Base-by-base conservation (phyloP, 768 basidiomycete genomes). In the Tubosaeta sp. region DNA sequence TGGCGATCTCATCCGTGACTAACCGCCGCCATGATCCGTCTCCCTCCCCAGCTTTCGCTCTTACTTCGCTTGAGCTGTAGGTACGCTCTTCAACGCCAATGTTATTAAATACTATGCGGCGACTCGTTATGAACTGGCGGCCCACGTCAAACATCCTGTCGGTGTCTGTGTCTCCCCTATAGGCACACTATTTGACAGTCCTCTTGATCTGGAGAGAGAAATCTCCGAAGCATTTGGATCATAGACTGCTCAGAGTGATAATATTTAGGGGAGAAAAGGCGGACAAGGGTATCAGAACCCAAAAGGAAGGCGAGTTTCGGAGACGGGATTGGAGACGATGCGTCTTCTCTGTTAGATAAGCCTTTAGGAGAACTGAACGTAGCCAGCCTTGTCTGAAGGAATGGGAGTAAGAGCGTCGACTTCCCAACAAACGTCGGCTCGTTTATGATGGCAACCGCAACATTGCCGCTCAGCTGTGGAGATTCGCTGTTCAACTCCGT, bases 391-490 rank as follows among this genome's bases (percentile, higher is more conserved):
- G 56, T 56, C 39, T 59, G 67, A 35, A 90, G 73, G 60, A 78
- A 84, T 7, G 61, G 59, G 43, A 75, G 78, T 25, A 95, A 69
- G 36, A 73, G 69, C 11, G 65, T 67, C 13, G 88, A 85, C 70
- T 97, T 97, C 16, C 84, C 81, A 22, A 89, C 87, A 66, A 97
- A 96, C 0, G 86, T 90, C 11, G 94, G 91, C 60, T 92, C 90
- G 64, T 93, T 81, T 53, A 91, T 81, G 57, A 94, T 78, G 8
- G 80, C 94, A 7, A 95, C 78, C 0, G 90, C 92, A 31, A 87
- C 74, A 51, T 87, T 86, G 6, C 45, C 38, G 43, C 19, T 32
- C 38, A 50, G 55, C 27, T 55, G 46, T 36, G 35, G 45, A 6
- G 48, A 38, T 30, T 39, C 29, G 8, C 48, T 24, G 30, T 36